Conservation (phyloP, 2,329 filamentous ascomycete species). For the Byssothecium circinans region DNA sequence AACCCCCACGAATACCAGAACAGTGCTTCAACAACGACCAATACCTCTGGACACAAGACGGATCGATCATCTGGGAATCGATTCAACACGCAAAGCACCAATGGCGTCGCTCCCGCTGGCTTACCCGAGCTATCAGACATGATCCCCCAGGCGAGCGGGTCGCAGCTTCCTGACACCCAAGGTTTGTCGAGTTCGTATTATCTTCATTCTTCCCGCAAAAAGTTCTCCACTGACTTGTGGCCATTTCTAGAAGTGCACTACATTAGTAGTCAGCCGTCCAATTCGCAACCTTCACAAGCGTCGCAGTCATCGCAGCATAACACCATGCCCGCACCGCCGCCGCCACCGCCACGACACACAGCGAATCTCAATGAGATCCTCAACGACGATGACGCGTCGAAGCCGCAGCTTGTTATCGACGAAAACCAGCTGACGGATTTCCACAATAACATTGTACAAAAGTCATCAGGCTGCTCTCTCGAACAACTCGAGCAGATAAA, state of each 20-base stretch:
- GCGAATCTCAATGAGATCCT: constrained; percentile 46
- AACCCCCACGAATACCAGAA: constrained; percentile 69
- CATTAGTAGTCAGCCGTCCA: constrained; percentile 40
- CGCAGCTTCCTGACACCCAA: constrained; percentile 67
- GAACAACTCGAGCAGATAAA: constrained; percentile 96
- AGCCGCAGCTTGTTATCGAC: constrained; percentile 49
- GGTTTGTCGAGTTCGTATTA: constrained; percentile 44
- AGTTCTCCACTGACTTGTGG: constrained; percentile 19
- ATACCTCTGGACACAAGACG: constrained; percentile 74
- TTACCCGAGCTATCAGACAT: constrained; percentile 58
- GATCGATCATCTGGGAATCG: constrained; percentile 68
- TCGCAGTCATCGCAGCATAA: constrained; percentile 38
- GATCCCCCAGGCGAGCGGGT: constrained; percentile 55
- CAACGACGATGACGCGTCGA: constrained; percentile 40
- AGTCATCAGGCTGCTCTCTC: constrained; percentile 77
- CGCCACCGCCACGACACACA: constrained; percentile 34
- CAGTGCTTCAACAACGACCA: constrained; percentile 78
- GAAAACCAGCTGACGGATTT: constrained; percentile 58
- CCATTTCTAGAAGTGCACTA: constrained; percentile 33
- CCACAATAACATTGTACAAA: constrained; percentile 63
- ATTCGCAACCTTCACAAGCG: constrained; percentile 31
- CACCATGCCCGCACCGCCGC: constrained; percentile 40
- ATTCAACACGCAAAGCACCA: constrained; percentile 72
- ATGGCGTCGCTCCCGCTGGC: constrained; percentile 57
- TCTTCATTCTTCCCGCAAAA: constrained; percentile 8